These are phyloP conservation scores for Penicillium sp. DNA, from an alignment of 2,329 filamentous ascomycete species.

Conservation along the genomic window DNA sequence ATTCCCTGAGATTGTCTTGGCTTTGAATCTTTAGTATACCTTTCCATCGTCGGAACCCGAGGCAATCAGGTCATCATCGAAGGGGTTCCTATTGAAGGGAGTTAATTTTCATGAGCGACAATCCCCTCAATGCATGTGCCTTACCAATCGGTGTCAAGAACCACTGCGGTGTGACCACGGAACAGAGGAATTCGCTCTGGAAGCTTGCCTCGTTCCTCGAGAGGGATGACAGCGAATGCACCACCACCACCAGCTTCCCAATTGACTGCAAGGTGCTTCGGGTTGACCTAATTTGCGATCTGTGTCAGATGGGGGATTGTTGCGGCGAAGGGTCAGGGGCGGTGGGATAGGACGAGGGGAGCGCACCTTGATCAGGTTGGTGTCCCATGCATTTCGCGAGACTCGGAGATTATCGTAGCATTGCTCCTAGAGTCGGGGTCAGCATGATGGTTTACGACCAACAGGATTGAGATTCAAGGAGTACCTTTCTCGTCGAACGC, in stretches of 20 bases:
- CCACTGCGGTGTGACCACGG: constrained; percentile 90
- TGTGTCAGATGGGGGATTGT: constrained; percentile 25
- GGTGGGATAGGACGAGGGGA: constrained; percentile 25
- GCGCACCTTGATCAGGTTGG: constrained; percentile 91
- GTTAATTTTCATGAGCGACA: neutral
- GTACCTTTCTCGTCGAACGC: constrained; percentile 82
- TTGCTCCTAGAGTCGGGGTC: constrained; percentile 65
- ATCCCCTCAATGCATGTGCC: constrained; percentile 25
- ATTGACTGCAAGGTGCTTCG: constrained; percentile 94
- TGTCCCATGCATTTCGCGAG: constrained; percentile 98
- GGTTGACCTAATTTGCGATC: constrained; percentile 70
- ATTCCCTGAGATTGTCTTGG: constrained; percentile 9
- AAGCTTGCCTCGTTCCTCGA: constrained; percentile 84
- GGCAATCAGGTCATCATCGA: constrained; percentile 89
- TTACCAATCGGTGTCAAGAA: constrained; percentile 96
- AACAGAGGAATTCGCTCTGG: constrained; percentile 94
- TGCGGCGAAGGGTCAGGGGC: constrained; percentile 29
- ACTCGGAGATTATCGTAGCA: constrained; percentile 98
- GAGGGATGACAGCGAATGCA: constrained; percentile 92
- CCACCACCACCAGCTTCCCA: constrained; percentile 97
- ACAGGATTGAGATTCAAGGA: neutral
- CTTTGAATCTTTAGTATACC: constrained; percentile 40
- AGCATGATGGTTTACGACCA: constrained; percentile 2
- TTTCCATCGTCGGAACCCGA: constrained; percentile 97
- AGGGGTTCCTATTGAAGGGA: constrained; percentile 71